Base-by-base conservation (phyloP, 371 early-diverging fungal species). In the Actinomortierella ambigua region DNA sequence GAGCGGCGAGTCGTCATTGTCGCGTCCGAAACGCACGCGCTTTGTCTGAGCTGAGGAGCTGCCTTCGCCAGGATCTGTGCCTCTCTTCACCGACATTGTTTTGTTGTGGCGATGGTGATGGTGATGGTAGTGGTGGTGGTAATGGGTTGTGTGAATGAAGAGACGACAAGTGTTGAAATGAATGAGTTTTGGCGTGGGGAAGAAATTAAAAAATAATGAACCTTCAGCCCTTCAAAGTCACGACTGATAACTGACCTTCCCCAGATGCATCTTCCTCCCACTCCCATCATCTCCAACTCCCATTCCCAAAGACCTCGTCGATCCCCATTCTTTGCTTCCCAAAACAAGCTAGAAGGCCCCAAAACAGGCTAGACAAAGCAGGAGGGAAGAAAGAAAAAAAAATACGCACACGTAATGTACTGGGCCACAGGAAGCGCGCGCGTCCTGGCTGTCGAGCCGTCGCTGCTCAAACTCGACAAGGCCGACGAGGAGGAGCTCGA, bases 351-450 rank as follows among this genome's bases (percentile, higher is more conserved):
- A n/a, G n/a, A n/a, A n/a, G n/a, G n/a, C n/a, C n/a, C n/a, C n/a
- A n/a, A n/a, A n/a, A n/a, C n/a, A n/a, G n/a, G n/a, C n/a, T n/a
- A n/a, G n/a, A n/a, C n/a, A n/a, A n/a, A n/a, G n/a, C n/a, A 8
- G 4, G 8, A 34, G 17, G 34, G 17, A 52, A 29, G 17, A 14
- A 9, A 53, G 42, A 41, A 41, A 41, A 41, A 41, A 11, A 41
- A 41, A 8, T 8, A 41, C 42, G 14, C 13, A 9, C 22, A 9
- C 4, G 50, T 13, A 22, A 70, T 70, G 71, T 65, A 70, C 55
- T 70, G 71, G 71, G 71, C 71, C 26, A 70, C 71, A 26, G 71
- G 71, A 70, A 65, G 65, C 50, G 64, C 71, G 29, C 71, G 71
- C 20, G 66, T 70, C 48, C 59, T 70, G 24, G 71, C 71, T n/a